A percentile compares a stretch with the other conserved stretches of the same genome.
phyloP scores from a whole-genome alignment of 192 early-diverging fungal species.

The Thoreauomyces humboldtii region DNA sequence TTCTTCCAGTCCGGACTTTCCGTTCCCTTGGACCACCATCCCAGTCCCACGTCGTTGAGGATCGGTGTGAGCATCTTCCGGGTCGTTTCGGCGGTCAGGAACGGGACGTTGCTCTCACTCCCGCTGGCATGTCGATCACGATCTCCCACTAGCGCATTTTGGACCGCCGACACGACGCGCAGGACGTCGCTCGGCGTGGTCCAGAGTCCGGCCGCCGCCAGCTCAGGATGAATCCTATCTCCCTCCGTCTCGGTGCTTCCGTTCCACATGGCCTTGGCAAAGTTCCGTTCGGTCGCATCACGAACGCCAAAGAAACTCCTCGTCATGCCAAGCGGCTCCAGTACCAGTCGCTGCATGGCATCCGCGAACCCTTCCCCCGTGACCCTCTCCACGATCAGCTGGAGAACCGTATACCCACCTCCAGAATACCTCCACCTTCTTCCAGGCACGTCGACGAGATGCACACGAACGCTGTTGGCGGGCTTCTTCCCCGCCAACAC shows the following conservation, averaged over 20 bases:
- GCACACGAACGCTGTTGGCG: no score
- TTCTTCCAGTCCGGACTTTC: no score
- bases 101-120: no score
- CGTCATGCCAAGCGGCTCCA: slow-evolving; percentile 25
- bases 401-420: slow-evolving; percentile 29
- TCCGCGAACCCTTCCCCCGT: slow-evolving; percentile 23
- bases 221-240: slow-evolving; percentile 41
- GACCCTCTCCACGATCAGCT: slow-evolving; percentile 32
- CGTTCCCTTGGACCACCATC: no score
- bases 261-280: slow-evolving; percentile 9
- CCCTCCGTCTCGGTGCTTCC: slow-evolving; percentile 24
- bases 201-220: slow-evolving; percentile 39
- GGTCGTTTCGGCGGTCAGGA: no score
- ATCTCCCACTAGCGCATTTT: no score
- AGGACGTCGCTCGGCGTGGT: no score
- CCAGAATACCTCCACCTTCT: slow-evolving; percentile 28
- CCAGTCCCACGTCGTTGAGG: no score
- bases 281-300: slow-evolving; percentile 13
- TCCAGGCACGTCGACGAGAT: slow-evolving; percentile 21
- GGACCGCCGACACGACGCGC: no score
- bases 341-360: slow-evolving; percentile 16
- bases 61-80: no score
- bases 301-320: slow-evolving; percentile 14
- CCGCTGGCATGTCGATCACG: no score
- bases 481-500: slow-evolving; percentile 16